These are phyloP conservation scores for Lepidium campestre DNA, from an alignment of 441 rosid genomes.

Conservation along the genomic window DNA sequence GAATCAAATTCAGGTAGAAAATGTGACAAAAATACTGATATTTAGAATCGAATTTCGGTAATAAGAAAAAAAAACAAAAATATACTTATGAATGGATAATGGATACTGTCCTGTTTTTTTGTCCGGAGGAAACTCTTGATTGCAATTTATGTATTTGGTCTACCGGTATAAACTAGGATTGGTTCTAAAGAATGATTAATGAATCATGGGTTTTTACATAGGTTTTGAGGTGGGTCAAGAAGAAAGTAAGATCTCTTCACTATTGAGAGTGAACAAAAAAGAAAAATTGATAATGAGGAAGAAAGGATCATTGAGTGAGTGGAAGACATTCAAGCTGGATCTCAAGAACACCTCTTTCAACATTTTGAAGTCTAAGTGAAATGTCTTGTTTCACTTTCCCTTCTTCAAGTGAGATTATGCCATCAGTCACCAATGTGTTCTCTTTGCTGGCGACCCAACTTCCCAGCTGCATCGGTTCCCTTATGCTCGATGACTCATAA, in stretches of 20 bases:
- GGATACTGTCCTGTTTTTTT: too few species aligned
- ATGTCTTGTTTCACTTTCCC: conserved; percentile 82
- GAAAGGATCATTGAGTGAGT: conserved; percentile 57
- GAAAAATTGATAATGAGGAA: not conserved
- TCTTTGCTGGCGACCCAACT: conserved; percentile 76
- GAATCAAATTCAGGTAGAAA: too few species aligned
- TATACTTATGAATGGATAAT: too few species aligned
- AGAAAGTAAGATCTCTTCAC: conserved; percentile 16
- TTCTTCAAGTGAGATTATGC: conserved; percentile 56
- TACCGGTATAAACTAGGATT: not conserved
- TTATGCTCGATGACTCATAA: conserved; percentile 47
- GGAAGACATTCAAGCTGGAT: conserved; percentile 93
- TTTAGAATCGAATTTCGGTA: too few species aligned
- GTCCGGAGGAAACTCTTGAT: not conserved
- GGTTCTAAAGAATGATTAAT: conserved; percentile 8
- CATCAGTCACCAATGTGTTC: conserved; percentile 65
- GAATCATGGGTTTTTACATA: conserved; percentile 2
- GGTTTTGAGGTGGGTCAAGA: conserved; percentile 7
- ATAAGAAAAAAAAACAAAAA: too few species aligned
- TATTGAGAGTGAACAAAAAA: not conserved
- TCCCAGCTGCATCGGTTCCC: conserved; percentile 65
- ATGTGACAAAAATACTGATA: too few species aligned
- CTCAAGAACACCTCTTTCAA: conserved; percentile 81
- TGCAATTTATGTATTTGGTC: not conserved
- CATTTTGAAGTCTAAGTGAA: conserved; percentile 74